Evolutionary conservation across 2,329 filamentous ascomycete species (phyloP), one percentile per base, ranked within the genome.

Genomic region (Pseudogymnoascus sp.): DNA sequence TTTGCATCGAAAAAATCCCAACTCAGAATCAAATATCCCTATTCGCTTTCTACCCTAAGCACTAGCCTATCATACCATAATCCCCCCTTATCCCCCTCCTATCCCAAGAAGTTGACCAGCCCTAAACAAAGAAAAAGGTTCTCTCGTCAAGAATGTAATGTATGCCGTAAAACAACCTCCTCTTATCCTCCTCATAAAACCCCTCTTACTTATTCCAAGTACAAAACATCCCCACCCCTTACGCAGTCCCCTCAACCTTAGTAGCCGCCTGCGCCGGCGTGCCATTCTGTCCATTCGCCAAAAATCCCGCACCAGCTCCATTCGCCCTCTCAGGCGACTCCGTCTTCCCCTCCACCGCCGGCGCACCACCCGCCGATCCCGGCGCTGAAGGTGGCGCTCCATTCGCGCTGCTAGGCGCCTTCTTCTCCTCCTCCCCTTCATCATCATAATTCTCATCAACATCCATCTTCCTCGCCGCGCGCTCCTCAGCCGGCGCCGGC

Each of bases 361-460:
- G 34, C 4, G 34, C 39, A 18, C 39, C 39, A 1, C 39, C 39
- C 2, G 39, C 39, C n/a, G 39, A 40, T 6, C 39, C 39, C 1
- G 39, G 39, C 6, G 39, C 39, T 6, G 39, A 40, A 40, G 39
- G 39, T 1, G 39, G 39, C 4, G 39, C 39, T n/a, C 39, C 39
- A 40, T 40, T 40, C 6, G n/a, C 23, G 23, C 23, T 5, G 39
- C 39, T 40, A 12, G 82, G 77, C 1, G 77, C 80, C 7, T 79
- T 73, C 73, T 88, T 88, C 77, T 88, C 87, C 65, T 97, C 93
- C 68, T 96, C 93, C 4, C 86, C 91, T 64, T 93, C 93, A 71
- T 97, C 93, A 74, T 97, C 93, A 71, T 99, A 97, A 74, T 97
- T 90, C 74, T 99, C 95, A 69, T 99, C 93, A 18, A 97, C 90